Evolutionary conservation across 352 stramenopile genomes (phyloP).

Genomic region (Globisporangium lucens): DNA sequence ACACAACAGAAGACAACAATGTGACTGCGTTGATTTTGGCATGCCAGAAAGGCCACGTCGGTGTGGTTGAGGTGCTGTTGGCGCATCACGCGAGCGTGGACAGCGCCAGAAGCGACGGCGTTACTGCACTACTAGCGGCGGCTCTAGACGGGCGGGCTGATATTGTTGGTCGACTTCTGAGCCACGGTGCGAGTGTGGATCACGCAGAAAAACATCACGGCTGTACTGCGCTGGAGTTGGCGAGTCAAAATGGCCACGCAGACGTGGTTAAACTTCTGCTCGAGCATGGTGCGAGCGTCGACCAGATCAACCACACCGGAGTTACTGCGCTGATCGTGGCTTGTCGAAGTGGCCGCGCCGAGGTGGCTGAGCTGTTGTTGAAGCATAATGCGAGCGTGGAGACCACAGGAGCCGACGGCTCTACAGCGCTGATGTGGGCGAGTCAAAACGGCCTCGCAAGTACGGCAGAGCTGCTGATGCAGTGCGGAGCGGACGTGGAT

Average conservation of each 20-base stretch:
- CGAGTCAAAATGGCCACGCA: neutral
- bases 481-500: neutral
- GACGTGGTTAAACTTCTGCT: neutral
- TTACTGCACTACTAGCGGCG: neutral
- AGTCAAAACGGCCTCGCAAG: neutral
- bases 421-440: neutral
- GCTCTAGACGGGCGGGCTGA: neutral
- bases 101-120: neutral
- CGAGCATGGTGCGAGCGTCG: neutral
- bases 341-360: neutral
- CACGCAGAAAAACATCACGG: neutral
- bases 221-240: neutral
- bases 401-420: neutral
- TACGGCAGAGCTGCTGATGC: neutral
- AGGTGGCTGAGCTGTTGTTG: neutral
- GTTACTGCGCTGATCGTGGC: slow-evolving; percentile 7
- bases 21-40: neutral
- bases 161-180: neutral
- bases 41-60: neutral
- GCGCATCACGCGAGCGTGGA: neutral
- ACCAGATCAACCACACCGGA: neutral
- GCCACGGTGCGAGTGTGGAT: neutral
- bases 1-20: neutral
- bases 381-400: slow-evolving; percentile 1
- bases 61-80: neutral